Evolutionary conservation across 1,139 yeast species (phyloP), one percentile per base, ranked within the genome.

Genomic region (Kurtzmaniella quercitrusa): DNA sequence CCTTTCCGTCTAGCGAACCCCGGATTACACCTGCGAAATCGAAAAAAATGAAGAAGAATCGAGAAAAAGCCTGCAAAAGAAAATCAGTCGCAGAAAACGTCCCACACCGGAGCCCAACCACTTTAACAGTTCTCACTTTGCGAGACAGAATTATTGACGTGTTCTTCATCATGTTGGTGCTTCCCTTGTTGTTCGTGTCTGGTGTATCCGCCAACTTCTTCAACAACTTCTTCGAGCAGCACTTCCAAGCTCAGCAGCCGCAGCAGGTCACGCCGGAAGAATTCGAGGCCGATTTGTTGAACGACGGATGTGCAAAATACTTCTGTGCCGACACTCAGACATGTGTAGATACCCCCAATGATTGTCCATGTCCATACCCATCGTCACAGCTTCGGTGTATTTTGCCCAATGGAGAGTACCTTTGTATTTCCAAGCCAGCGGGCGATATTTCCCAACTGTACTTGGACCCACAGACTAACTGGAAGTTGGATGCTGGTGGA

Each of bases 341-440:
- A 9, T 93, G 98, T 65, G 98, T 87, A 0, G 73, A 75, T 7
- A 59, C 65, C 2, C 81, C 90, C 1, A 58, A 73, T 19, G 83
- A 83, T 45, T 93, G 98, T 60, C 96, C 98, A 1, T 93, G 98
- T 61, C 90, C 89, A 9, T 91, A 79, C 58, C 93, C 96, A 1
- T 79, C 81, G 44, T 83, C 95, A 1, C 96, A 93, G 60, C 59
- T 86, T 49, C 83, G 89, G 56, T 93, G 98, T 60, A 62, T 75
- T 6, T 68, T 88, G 42, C 95, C 97, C 0, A 81, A 79, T 48
- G 75, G 79, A 19, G 73, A 77, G 45, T 85, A 70, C 56, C 72
- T 90, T 12, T 93, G 98, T 61, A 84, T 93, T 41, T 85, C 94
- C 14, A 82, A 81, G 52, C 91, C 93, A 0, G 82, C 94, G 29